phyloP scores from a whole-genome alignment of 371 early-diverging fungal genomes.

The Smittium mucronatum region DNA sequence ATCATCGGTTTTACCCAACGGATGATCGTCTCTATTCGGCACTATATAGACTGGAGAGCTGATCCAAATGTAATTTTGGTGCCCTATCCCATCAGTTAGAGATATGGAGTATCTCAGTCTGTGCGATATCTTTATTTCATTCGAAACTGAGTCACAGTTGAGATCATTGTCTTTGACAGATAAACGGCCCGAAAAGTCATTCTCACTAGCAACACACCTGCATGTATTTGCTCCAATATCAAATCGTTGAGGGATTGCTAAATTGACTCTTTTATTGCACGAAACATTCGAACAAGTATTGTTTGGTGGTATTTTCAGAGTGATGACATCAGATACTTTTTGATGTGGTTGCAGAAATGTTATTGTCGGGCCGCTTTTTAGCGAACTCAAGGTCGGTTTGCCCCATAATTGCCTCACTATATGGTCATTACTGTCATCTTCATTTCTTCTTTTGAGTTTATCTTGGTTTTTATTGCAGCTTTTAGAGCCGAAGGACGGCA shows the following conservation, averaged over 20 bases:
- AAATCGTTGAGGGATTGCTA: too few relatives aligned
- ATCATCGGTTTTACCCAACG: background rate
- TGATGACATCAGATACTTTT: background rate
- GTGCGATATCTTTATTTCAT: conserved; percentile 2
- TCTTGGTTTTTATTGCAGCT: too few relatives aligned
- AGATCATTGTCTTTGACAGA: too few relatives aligned
- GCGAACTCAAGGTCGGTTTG: too few relatives aligned
- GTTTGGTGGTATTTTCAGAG: background rate
- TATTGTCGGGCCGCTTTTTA: background rate
- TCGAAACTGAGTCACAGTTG: conserved; percentile 4
- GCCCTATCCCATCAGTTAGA: background rate
- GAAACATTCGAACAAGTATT: too few relatives aligned
- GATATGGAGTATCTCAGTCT: background rate
- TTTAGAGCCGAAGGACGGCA: background rate
- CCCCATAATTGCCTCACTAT: too few relatives aligned
- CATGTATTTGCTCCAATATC: too few relatives aligned
- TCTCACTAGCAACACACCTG: too few relatives aligned
- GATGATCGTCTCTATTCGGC: conserved; percentile 8
- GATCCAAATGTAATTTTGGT: conserved; percentile 9
- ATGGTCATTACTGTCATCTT: too few relatives aligned
- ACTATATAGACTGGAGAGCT: conserved; percentile 8
- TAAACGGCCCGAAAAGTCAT: too few relatives aligned
- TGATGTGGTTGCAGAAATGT: background rate
- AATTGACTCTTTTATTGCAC: too few relatives aligned
- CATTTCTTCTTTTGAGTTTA: too few relatives aligned